Conservation (phyloP, 495 filamentous ascomycete genomes). For the Talaromyces wortmannii region DNA sequence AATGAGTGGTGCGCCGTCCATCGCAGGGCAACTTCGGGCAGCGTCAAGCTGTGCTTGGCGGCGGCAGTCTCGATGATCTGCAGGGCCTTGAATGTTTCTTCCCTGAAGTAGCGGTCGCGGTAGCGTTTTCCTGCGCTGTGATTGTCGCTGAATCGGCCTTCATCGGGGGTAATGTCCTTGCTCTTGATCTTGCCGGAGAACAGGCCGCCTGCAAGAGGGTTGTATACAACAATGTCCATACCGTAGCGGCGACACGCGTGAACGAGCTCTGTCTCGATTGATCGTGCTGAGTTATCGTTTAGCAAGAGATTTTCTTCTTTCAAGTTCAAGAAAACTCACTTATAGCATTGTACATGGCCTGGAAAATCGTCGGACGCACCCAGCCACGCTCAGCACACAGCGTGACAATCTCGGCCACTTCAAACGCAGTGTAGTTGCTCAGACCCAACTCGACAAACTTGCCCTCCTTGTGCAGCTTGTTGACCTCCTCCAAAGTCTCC, state of each 20-base stretch:
- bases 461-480: conserved; percentile 56
- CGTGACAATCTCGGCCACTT: conserved; percentile 83
- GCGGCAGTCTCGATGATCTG: conserved; percentile 36
- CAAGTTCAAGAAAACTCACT: conserved; percentile 8
- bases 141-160: conserved; percentile 36
- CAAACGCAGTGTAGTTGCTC: conserved; percentile 81
- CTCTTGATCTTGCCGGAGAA: conserved; percentile 18
- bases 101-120: conserved; percentile 38
- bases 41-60: conserved; percentile 33
- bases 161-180: conserved; percentile 24
- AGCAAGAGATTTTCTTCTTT: not conserved
- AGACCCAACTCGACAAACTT: conserved; percentile 81
- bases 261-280: conserved; percentile 42
- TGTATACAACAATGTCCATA: conserved; percentile 43
- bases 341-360: conserved; percentile 60
- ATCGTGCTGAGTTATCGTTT: conserved; percentile 16
- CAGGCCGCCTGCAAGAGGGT: conserved; percentile 47
- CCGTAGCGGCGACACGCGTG: conserved; percentile 46
- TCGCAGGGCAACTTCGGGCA: conserved; percentile 37
- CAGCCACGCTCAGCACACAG: conserved; percentile 75
- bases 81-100: conserved; percentile 38
- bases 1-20: conserved; percentile 40
- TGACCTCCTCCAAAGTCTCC: conserved; percentile 37
- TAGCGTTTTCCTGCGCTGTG: conserved; percentile 28
- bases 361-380: conserved; percentile 57